Conservation (phyloP, 2,329 filamentous ascomycete species). For the Neopestalotiopsis sp. region DNA sequence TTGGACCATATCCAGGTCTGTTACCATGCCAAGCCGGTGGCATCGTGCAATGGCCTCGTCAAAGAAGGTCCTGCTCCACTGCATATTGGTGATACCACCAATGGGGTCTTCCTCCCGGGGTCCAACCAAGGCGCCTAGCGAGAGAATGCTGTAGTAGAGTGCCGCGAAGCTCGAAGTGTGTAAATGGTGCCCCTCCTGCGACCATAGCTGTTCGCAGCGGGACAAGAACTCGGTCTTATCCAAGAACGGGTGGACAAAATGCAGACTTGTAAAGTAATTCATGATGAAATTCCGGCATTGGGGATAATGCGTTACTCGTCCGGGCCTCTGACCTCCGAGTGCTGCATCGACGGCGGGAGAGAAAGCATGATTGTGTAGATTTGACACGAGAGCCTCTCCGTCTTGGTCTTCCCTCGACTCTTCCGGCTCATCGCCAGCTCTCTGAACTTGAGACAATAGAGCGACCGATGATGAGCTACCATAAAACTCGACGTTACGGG, state of each 20-base stretch:
- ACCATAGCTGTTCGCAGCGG: slow-evolving; percentile 50
- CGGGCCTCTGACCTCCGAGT: not conserved
- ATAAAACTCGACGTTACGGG: slow-evolving; percentile 52
- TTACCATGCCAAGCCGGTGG: slow-evolving; percentile 46
- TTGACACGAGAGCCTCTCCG: slow-evolving; percentile 47
- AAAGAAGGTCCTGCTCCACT: slow-evolving; percentile 53
- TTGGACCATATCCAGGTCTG: slow-evolving; percentile 53
- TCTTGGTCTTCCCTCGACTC: slow-evolving; percentile 28
- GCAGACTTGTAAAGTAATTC: slow-evolving; percentile 53
- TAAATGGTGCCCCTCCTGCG: slow-evolving; percentile 26
- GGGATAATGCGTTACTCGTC: slow-evolving; percentile 39
- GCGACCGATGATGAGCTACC: slow-evolving; percentile 53
- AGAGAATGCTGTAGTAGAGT: slow-evolving; percentile 52
- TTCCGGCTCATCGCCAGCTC: slow-evolving; percentile 28
- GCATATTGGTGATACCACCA: slow-evolving; percentile 48
- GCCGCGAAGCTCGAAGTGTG: slow-evolving; percentile 49
- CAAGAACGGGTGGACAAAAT: slow-evolving; percentile 53
- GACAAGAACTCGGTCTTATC: slow-evolving; percentile 50
- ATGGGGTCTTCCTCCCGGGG: slow-evolving; percentile 48
- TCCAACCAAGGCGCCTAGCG: slow-evolving; percentile 50
- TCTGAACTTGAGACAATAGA: slow-evolving; percentile 47
- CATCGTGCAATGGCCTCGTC: slow-evolving; percentile 45
- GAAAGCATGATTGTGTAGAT: slow-evolving; percentile 51
- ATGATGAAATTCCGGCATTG: slow-evolving; percentile 52
- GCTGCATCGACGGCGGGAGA: slow-evolving; percentile 30